These are phyloP conservation scores for Hemileccinum rubropunctum DNA, from an alignment of 768 basidiomycete species.

Conservation along the genomic window DNA sequence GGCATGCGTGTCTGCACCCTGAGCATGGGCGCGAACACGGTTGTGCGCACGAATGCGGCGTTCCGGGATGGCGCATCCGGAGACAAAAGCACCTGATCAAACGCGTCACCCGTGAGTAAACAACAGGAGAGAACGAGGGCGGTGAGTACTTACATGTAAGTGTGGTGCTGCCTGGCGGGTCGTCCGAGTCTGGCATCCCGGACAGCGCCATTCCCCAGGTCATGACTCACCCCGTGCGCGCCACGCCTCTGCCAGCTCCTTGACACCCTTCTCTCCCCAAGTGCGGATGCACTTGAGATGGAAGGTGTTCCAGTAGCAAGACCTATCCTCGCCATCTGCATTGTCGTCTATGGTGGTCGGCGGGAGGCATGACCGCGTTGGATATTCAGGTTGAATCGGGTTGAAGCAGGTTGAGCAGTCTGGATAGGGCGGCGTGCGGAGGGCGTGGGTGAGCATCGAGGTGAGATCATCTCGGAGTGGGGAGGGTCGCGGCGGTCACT, in stretches of 20 bases:
- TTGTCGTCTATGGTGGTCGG: constrained; percentile 16
- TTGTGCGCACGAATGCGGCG: constrained; percentile 75
- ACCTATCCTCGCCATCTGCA: constrained; percentile 14
- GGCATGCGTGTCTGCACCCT: constrained; percentile 77
- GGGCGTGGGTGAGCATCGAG: constrained; percentile 61
- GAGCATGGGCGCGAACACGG: constrained; percentile 60
- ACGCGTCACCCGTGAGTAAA: too few species aligned
- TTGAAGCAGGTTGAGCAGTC: constrained; percentile 87
- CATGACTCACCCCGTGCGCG: constrained; percentile 63
- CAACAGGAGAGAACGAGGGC: too few species aligned
- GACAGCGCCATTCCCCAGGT: constrained; percentile 87
- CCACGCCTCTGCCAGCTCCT: constrained; percentile 72
- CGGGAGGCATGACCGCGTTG: constrained; percentile 87
- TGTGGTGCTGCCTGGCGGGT: constrained; percentile 65
- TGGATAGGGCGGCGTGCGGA: constrained; percentile 68
- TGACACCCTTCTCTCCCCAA: constrained; percentile 84
- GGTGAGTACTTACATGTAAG: constrained; percentile 51
- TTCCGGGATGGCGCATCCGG: constrained; percentile 69
- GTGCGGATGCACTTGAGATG: constrained; percentile 86
- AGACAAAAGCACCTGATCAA: constrained; percentile 81
- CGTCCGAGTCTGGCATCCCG: constrained; percentile 89
- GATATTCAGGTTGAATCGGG: constrained; percentile 70
- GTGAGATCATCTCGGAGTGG: constrained; percentile 61
- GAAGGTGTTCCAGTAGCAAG: constrained; percentile 86
- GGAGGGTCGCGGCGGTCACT: too few species aligned